Base-by-base conservation (phyloP, 495 filamentous ascomycete species). In the Lasiosphaeria miniovina region DNA sequence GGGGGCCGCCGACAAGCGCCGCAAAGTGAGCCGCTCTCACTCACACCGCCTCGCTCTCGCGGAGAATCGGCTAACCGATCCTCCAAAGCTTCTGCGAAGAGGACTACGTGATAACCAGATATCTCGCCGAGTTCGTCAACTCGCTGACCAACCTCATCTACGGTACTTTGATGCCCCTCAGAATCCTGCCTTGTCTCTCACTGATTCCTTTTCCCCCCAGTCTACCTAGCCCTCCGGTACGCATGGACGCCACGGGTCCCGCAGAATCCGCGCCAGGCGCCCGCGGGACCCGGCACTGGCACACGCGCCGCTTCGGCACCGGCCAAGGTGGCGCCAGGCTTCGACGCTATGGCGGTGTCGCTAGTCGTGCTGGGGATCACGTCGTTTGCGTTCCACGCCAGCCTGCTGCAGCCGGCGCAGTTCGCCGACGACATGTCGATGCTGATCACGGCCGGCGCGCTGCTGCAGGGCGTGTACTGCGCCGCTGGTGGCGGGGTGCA, bases 41-140 rank as follows among this genome's bases (percentile, higher is more conserved):
- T 3, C 6, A 7, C 35, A 36, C 12, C n/a, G 6, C 17, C 0
- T 1, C 6, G 5, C 33, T 32, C 4, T 32, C 32, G 49, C 33
- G 33, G 35, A 1, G 9, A 24, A n/a, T 35, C 10, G 2, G 40
- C 43, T 7, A 34, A 17, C 8, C 43, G 8, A 34, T 33, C 17
- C 15, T 58, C 36, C 7, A n/a, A 36, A 69, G 66, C 53, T 66
- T 71, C 50, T 73, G 63, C 55, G 61, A 65, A 38, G 61, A 83
- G 69, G 83, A 86, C 65, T 84, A 83, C 63, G 70, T 73, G n/a
- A 62, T 86, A 49, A 80, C 76, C 3, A 51, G 65, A 45, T 83
- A 86, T 59, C 68, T 84, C 36, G 83, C 77, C 48, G 83, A 86
- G 58, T 80, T 84, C 66, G 74, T 84, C 69, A 84, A 83, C 61